Percentiles rank a stretch among this genome's conserved stretches.
These are phyloP conservation scores for Diversispora epigaea DNA, from an alignment of 192 early-diverging fungal genomes.

Conservation along the genomic window DNA sequence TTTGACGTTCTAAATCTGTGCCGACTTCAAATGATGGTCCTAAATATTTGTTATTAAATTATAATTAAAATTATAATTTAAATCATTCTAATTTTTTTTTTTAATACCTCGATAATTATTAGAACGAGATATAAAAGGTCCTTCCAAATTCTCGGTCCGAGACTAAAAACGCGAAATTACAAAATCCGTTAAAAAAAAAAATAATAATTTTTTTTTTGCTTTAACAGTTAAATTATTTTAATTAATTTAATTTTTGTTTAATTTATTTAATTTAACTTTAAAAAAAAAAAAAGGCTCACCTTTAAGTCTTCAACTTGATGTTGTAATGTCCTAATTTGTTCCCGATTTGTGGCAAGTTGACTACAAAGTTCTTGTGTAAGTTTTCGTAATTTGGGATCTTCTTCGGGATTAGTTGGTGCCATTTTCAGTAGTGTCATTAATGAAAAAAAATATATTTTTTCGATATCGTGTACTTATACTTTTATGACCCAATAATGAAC, in stretches of 20 bases:
- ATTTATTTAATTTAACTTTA: not conserved
- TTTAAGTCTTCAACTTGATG: slow-evolving; percentile 1
- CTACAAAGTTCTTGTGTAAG: slow-evolving; percentile 13
- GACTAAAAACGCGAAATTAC: no score
- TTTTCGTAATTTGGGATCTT: not conserved
- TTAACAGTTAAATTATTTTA: not conserved
- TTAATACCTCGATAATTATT: slow-evolving; percentile 10
- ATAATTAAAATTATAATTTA: not conserved
- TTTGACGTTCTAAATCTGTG: slow-evolving; percentile 20
- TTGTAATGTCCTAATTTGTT: not conserved
- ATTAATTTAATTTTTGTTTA: not conserved
- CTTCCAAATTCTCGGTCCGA: no score
- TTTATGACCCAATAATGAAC: no score
- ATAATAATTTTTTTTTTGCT: no score
- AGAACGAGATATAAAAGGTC: no score
- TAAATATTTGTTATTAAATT: not conserved
- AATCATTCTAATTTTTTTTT: not conserved
- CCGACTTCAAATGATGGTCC: slow-evolving; percentile 24
- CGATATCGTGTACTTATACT: no score
- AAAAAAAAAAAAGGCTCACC: not conserved
- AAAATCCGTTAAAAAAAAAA: no score
- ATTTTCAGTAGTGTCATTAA: not conserved
- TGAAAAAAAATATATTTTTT: no score
- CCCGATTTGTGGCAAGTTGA: slow-evolving; percentile 15
- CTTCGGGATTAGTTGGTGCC: slow-evolving; percentile 9